Conservation (phyloP, 148 eudicot genomes). For the Rhododendron griersonianum region DNA sequence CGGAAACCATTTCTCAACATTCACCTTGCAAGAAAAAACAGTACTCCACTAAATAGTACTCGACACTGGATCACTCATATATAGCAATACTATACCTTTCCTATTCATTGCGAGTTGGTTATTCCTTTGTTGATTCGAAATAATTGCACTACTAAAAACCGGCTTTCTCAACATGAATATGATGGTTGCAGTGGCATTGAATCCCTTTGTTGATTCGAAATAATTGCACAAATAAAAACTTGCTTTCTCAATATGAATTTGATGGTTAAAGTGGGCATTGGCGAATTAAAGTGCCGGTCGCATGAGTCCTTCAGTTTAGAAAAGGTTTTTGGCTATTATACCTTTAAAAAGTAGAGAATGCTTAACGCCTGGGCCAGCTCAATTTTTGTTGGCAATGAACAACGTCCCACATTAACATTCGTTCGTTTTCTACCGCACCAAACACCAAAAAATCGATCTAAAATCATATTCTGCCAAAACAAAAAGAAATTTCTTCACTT, state of each 20-base stretch:
- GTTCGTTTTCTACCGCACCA: background rate
- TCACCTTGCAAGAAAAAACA: background rate
- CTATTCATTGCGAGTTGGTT: too few relatives aligned
- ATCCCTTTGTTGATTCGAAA: background rate
- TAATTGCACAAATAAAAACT: background rate
- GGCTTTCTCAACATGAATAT: too few relatives aligned
- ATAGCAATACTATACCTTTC: too few relatives aligned
- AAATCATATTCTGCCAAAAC: background rate
- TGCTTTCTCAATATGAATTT: background rate
- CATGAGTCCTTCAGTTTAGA: background rate
- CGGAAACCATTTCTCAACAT: background rate
- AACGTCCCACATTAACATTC: background rate
- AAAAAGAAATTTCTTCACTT: conserved; percentile 24
- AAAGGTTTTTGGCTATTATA: background rate
- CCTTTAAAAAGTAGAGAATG: background rate
- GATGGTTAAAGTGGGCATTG: background rate
- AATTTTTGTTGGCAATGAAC: background rate
- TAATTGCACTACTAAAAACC: too few relatives aligned
- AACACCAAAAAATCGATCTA: background rate
- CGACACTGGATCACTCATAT: too few relatives aligned
- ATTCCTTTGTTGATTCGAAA: too few relatives aligned
- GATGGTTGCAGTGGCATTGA: too few relatives aligned
- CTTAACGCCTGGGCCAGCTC: background rate
- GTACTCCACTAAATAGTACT: too few relatives aligned
- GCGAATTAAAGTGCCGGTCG: background rate